A percentile compares a stretch with the other conserved stretches of the same genome.
These are phyloP conservation scores for Clarkia xantiana DNA, from an alignment of 345 rosid genomes.

Conservation along the genomic window DNA sequence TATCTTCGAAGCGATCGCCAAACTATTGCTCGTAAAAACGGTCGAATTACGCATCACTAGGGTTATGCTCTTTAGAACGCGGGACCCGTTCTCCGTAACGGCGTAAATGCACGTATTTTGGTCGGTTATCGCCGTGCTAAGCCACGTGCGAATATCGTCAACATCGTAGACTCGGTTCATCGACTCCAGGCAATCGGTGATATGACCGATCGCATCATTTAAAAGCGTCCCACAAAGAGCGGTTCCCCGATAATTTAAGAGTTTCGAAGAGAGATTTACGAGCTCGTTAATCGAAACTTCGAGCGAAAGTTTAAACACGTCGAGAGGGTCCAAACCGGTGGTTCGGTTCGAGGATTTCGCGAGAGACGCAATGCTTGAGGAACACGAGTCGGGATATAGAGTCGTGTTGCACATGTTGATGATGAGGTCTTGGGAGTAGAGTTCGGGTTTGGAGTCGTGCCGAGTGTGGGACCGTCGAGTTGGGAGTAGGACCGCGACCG, in stretches of 20 bases:
- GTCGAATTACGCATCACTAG: conserved; percentile 17
- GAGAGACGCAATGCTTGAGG: conserved; percentile 14
- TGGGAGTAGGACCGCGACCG: conserved; percentile 5
- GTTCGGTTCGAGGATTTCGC: conserved; percentile 7
- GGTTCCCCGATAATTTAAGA: too few species aligned
- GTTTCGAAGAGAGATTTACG: conserved; percentile 9
- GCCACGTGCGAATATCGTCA: conserved; percentile 54
- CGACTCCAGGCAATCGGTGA: conserved; percentile 34
- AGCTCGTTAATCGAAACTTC: conserved; percentile 14
- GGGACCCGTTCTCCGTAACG: not conserved
- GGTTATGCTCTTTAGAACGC: conserved; percentile 1
- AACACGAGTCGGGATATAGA: conserved; percentile 15
- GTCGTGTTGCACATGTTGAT: conserved; percentile 15
- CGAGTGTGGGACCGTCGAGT: not conserved
- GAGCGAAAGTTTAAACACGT: conserved; percentile 15
- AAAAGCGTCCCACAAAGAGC: conserved; percentile 11
- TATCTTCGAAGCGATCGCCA: conserved; percentile 16
- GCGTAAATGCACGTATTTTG: conserved; percentile 62
- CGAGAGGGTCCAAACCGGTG: conserved; percentile 4
- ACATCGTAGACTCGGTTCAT: conserved; percentile 26
- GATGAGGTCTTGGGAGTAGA: conserved; percentile 5
- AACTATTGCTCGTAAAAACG: conserved; percentile 19
- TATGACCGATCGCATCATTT: conserved; percentile 12
- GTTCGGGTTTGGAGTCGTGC: not conserved
- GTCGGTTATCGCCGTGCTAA: conserved; percentile 55